Conservation (phyloP, 2,329 filamentous ascomycete genomes). For the Paraphaeosphaeria minitans region DNA sequence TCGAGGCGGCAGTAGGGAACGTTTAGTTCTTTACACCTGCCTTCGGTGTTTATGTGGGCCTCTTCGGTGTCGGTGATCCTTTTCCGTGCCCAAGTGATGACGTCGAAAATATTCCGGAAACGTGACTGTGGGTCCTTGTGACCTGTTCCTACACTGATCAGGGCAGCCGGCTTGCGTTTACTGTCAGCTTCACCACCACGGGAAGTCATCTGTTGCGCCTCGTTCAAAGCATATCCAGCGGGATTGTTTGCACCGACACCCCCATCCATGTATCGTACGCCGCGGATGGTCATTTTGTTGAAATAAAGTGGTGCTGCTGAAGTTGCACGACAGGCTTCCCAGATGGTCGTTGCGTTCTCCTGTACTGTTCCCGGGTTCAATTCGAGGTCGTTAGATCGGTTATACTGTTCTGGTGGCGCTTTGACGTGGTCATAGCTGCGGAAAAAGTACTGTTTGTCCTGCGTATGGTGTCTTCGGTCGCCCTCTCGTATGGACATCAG, state of each 20-base stretch:
- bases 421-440: constrained; percentile 7
- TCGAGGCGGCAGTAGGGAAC: constrained; percentile 3
- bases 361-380: background rate
- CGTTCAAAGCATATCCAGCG: background rate
- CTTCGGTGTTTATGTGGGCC: background rate
- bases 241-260: constrained; percentile 5
- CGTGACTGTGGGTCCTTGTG: constrained; percentile 4
- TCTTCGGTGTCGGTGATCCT: constrained; percentile 1
- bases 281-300: constrained; percentile 2
- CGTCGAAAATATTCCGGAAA: background rate
- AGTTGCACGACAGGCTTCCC: constrained; percentile 5
- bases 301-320: constrained; percentile 9
- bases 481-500: background rate
- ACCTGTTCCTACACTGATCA: constrained; percentile 4
- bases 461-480: background rate
- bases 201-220: constrained; percentile 1
- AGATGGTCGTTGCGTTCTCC: background rate
- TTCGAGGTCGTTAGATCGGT: background rate
- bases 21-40: background rate
- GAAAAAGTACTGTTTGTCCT: background rate
- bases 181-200: background rate
- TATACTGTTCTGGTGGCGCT: background rate
- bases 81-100: constrained; percentile 1
- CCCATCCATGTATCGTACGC: constrained; percentile 4
- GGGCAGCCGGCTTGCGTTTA: background rate